Base-by-base conservation (phyloP, 495 filamentous ascomycete species). In the Sabuloglossum arenarium region DNA sequence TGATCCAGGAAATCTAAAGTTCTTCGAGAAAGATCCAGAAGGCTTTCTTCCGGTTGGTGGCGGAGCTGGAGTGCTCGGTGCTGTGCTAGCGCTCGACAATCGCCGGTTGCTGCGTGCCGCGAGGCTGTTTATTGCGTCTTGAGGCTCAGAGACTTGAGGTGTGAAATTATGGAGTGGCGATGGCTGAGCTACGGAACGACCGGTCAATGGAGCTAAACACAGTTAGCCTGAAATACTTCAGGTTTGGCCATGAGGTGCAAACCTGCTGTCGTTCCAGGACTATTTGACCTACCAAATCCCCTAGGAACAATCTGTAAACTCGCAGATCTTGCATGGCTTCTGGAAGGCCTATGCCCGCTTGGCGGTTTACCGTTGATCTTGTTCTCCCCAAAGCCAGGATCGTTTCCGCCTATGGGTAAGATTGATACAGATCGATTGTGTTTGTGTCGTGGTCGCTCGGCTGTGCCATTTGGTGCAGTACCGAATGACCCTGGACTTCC, bases 351-450 rank as follows among this genome's bases (percentile, higher is more conserved):
- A 55, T 71, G 72, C n/a, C 75, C 64, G 6, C 56, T 43, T 4
- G 60, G 47, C 14, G 54, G 46, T 5, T 46, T 52, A 37, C 63
- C 51, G 25, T 61, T 58, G 53, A 39, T 43, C 64, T 71, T 67
- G 62, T 70, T 66, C 66, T 74, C 69, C 55, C 65, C 62, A 4
- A 23, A 23, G 19, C 19, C 52, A 23, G 10, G 24, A 54, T 83
- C 77, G 55, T 80, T 79, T 51, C 77, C 81, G 16, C 86, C 86
- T 60, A 97, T 76, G 5, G 91, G 97, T 23, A 96, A 79, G 59
- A 98, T 97, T n/a, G 91, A 96, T 30, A 98, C 77, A 0, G 90
- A 95, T 64, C 90, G 69, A 58, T 80, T 77, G 64, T 86, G 82
- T 59, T 71, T 76, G 53, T 78, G 71, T 16, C 61, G 62, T 25